phyloP scores from a whole-genome alignment of 331 rosid species.

The Acacia concinna region DNA sequence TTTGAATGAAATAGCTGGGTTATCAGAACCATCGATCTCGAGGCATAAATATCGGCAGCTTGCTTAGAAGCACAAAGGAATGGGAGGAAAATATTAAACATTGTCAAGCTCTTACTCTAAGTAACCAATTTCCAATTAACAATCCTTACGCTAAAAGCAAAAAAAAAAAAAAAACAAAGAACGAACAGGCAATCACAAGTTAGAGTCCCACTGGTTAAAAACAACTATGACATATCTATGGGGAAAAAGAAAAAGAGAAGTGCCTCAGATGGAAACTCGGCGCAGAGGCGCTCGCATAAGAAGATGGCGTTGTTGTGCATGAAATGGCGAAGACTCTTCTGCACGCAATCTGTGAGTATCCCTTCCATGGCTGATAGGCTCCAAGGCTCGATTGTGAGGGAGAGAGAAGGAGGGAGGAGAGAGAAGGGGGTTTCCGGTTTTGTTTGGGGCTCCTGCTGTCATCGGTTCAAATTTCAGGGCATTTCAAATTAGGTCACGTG shows the following conservation, averaged over 20 bases:
- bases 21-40: conserved; percentile 35
- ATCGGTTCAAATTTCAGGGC: conserved; percentile 28
- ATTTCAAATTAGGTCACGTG: conserved; percentile 30
- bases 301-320: conserved; percentile 12
- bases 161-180: conserved; percentile 8
- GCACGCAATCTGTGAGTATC: conserved; percentile 14
- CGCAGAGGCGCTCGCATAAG: conserved; percentile 14
- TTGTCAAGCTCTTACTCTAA: background rate
- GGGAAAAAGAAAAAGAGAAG: background rate
- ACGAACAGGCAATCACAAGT: conserved; percentile 2
- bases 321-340: conserved; percentile 21
- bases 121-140: background rate
- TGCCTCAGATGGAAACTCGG: conserved; percentile 14
- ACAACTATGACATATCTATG: background rate
- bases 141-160: background rate
- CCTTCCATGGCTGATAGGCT: conserved; percentile 8
- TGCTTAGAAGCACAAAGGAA: background rate
- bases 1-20: conserved; percentile 12
- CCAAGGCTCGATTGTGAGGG: background rate
- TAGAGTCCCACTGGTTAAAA: background rate
- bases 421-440: background rate
- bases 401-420: background rate
- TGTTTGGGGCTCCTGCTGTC: background rate
- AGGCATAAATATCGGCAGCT: background rate
- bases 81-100: background rate